Base-by-base conservation (phyloP, 2,329 filamentous ascomycete genomes). In the Botrytis porri region DNA sequence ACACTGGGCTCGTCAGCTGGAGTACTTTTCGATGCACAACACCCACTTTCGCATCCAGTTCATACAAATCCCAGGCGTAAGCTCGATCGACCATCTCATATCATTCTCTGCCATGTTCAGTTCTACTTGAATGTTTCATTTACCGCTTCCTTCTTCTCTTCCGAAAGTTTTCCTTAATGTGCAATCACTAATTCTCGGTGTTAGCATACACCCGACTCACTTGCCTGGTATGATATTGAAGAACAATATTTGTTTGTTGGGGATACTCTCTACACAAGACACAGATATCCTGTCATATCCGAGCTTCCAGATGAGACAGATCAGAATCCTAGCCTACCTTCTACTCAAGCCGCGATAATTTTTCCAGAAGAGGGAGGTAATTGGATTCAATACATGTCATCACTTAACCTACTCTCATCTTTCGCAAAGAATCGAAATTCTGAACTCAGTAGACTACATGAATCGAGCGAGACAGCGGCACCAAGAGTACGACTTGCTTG, bases 11-110 rank as follows among this genome's bases (percentile, higher is more conserved):
- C 73, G 78, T 18, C 80, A 85, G 54, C 79, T 81, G 29, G 80
- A 82, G 51, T 75, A 76, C 32, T 77, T 85, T 8, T 71, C 70
- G 5, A 60, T 77, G 32, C 69, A 73, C 10, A 73, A 63, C 18
- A 74, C 77, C 35, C 75, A 78, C 18, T 78, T 85, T 20, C 79
- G 80, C 1, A 79, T 86, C 41, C 81, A 80, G n/a, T 80, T 85
- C 39, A 78, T 85, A 14, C 83, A 85, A 32, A 83, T 83, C 0
- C 84, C 84, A 3, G 85, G 22, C 84, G 86, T 75, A 85, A 84
- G 0, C 84, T 84, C 0, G 84, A 85, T 73, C 81, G 82, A 22
- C 74, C 86, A 2, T 83, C 84, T 1, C 48, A 66, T 51, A 32
- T 59, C n/a, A 39, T 35, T 12, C 48, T 32, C 35, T 16, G 1